A percentile compares a stretch with the other conserved stretches of the same genome.
Evolutionary conservation across 192 early-diverging fungal genomes (phyloP).

Genomic region (Coemansia sp.): DNA sequence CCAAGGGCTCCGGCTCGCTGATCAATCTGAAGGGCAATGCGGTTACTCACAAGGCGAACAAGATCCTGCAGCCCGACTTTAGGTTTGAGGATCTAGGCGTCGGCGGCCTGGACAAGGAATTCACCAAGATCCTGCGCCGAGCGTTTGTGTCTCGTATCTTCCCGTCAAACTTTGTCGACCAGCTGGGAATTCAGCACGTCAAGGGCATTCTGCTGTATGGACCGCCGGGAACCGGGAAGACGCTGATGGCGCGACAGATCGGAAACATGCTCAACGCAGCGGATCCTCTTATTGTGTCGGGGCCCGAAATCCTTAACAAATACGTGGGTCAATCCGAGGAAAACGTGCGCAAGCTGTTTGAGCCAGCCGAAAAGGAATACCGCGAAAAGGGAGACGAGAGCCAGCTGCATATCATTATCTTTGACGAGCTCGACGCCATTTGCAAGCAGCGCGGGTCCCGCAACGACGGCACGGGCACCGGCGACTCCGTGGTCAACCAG

Average conservation of each 20-base stretch:
- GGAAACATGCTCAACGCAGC: slow-evolving; percentile 96
- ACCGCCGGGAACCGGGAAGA: slow-evolving; percentile 97
- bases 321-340: slow-evolving; percentile 96
- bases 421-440: slow-evolving; percentile 98
- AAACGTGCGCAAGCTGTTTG: slow-evolving; percentile 95
- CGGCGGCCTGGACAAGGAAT: slow-evolving; percentile 93
- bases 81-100: slow-evolving; percentile 98
- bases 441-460: slow-evolving; percentile 95
- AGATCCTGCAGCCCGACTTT: slow-evolving; percentile 89
- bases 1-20: slow-evolving; percentile 66
- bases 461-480: slow-evolving; percentile 90
- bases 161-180: slow-evolving; percentile 87
- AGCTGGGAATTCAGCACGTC: slow-evolving; percentile 96
- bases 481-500: slow-evolving; percentile 97
- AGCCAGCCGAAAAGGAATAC: slow-evolving; percentile 92
- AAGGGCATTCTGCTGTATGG: slow-evolving; percentile 90
- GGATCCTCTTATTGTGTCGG: slow-evolving; percentile 94
- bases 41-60: slow-evolving; percentile 60
- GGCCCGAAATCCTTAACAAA: slow-evolving; percentile 94
- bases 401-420: slow-evolving; percentile 94
- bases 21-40: slow-evolving; percentile 70
- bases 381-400: slow-evolving; percentile 88
- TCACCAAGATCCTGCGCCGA: slow-evolving; percentile 90
- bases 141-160: slow-evolving; percentile 98
- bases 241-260: slow-evolving; percentile 96